Base-by-base conservation (phyloP, 176 grass and related monocot species). In the Secale cereale region DNA sequence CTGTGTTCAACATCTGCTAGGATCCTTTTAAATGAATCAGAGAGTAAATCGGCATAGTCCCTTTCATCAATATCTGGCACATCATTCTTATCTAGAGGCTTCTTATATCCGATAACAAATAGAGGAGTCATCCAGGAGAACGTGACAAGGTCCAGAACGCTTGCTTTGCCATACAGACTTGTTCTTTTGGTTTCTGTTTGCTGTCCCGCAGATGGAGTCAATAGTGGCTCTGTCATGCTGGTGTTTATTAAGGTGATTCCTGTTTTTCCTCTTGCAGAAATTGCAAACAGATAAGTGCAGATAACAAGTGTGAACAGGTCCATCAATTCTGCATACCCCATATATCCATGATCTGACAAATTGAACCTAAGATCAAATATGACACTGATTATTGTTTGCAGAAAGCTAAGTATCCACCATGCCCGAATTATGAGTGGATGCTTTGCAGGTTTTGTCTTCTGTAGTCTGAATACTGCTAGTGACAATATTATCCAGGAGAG, bases 41-140 rank as follows among this genome's bases (percentile, higher is more conserved):
- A 99, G 7, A 91, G 70, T 64, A 91, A 88, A 39, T 87, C 90
- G 4, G 93, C 85, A 6, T 82, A 85, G 50, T 99, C 97, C 78
- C 86, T 94, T 64, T 33, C 80, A 83, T 90, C 80, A 36, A 99
- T 25, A 84, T 96, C 97, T 82, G 97, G 97, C 31, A 99, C 86
- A 35, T 95, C 91, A 89, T 91, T 81, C 41, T 88, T 89, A 30
- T 96, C 93, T 77, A 99, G 79, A 86, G 97, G 88, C 48, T 89
- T 96, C 90, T 92, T 92, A 70, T 92, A 89, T 91, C 97, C 97
- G 17, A 57, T 86, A 68, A 26, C 67, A 89, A 99, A 99, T 13
- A 99, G 52, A 70, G 97, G 97, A 76, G 78, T 96, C 87, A 99
- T 90, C 93, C 93, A 99, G 78, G 93, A 96, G 86, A 96, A 95